Evolutionary conservation across 2,329 filamentous ascomycete species (phyloP).

Genomic region (Pseudodiploospora longispora): DNA sequence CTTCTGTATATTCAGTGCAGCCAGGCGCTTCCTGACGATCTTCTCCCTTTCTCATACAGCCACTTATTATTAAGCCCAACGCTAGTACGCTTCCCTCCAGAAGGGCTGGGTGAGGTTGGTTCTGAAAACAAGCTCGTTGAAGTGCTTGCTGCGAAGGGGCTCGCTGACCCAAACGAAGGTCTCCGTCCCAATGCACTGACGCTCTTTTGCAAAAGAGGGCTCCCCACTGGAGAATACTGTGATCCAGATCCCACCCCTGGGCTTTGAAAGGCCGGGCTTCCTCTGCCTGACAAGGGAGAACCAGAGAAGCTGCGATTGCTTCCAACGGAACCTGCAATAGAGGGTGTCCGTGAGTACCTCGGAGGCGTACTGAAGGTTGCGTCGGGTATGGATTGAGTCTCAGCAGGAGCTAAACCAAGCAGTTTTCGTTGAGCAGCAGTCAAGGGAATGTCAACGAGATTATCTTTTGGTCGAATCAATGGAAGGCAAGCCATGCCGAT

Average conservation of each 20-base stretch:
- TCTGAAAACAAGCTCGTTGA: slow-evolving; percentile 43
- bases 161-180: slow-evolving; percentile 53
- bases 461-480: slow-evolving; percentile 63
- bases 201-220: slow-evolving; percentile 61
- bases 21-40: slow-evolving; percentile 41
- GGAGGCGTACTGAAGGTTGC: slow-evolving; percentile 74
- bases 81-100: slow-evolving; percentile 57
- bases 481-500: slow-evolving; percentile 64
- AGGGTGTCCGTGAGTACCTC: slow-evolving; percentile 71
- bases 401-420: slow-evolving; percentile 67
- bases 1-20: slow-evolving; percentile 17
- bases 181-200: slow-evolving; percentile 41
- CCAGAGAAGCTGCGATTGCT: slow-evolving; percentile 48
- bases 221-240: slow-evolving; percentile 37
- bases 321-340: slow-evolving; percentile 52
- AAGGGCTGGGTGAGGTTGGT: slow-evolving; percentile 64
- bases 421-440: slow-evolving; percentile 69
- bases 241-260: slow-evolving; percentile 32
- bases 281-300: slow-evolving; percentile 51
- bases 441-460: slow-evolving; percentile 80
- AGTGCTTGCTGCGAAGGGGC: slow-evolving; percentile 42
- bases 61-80: slow-evolving; percentile 86
- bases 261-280: slow-evolving; percentile 36
- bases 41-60: slow-evolving; percentile 77
- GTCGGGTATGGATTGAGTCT: slow-evolving; percentile 56